Conservation (phyloP, 306 rosid genomes). For the Myrica gale region DNA sequence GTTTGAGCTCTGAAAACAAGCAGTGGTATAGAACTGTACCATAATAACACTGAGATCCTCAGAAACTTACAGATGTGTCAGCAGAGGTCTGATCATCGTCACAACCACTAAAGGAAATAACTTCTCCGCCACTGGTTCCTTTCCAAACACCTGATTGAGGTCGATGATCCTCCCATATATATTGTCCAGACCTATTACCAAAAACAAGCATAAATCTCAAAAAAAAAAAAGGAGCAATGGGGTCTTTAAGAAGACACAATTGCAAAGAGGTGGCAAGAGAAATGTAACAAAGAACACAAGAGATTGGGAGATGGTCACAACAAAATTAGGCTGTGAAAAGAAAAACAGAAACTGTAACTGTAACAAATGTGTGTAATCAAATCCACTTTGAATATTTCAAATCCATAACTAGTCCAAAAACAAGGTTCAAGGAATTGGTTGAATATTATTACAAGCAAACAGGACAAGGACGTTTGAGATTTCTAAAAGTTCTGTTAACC, state of each 20-base stretch:
- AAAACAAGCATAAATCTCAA: not conserved
- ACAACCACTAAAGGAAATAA: slow-evolving; percentile 87
- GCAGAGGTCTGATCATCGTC: slow-evolving; percentile 94
- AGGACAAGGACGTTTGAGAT: not conserved
- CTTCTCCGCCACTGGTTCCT: slow-evolving; percentile 95
- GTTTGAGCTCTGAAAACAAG: not conserved
- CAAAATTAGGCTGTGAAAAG: not conserved
- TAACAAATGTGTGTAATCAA: not conserved
- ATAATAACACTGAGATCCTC: slow-evolving; percentile 12
- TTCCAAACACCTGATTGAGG: slow-evolving; percentile 91
- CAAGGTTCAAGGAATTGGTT: not conserved
- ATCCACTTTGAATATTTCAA: not conserved
- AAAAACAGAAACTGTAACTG: not conserved
- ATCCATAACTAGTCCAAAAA: not conserved
- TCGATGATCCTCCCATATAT: slow-evolving; percentile 96
- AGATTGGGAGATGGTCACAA: not conserved
- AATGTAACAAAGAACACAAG: too few species aligned
- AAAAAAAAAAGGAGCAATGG: not conserved
- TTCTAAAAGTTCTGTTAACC: not conserved
- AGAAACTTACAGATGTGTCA: slow-evolving; percentile 82
- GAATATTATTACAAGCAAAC: not conserved
- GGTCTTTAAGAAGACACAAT: not conserved
- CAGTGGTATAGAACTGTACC: not conserved
- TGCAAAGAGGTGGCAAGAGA: not conserved
- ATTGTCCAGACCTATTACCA: slow-evolving; percentile 65